Conservation (phyloP, 1,284 basidiomycete species). For the Exsudoporus floridanus region DNA sequence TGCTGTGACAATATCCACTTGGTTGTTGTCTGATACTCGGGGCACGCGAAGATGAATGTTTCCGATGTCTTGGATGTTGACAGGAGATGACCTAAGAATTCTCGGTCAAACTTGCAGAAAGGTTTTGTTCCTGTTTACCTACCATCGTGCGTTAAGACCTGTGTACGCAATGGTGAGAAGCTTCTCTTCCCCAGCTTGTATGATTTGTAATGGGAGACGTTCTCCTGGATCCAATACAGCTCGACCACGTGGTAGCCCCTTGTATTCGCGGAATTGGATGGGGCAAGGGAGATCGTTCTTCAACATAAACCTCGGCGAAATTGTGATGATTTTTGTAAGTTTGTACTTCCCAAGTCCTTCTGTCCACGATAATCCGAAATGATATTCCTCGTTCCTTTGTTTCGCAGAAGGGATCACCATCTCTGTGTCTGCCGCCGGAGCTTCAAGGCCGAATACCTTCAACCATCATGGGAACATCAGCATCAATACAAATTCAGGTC, state of each 20-base stretch:
- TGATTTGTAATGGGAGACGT: slow-evolving; percentile 67
- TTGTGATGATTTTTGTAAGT: slow-evolving; percentile 90
- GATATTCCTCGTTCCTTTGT: slow-evolving; percentile 76
- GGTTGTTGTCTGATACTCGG: slow-evolving; percentile 39
- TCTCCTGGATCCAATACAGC: slow-evolving; percentile 70
- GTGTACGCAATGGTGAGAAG: slow-evolving; percentile 84
- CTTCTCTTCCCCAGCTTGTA: slow-evolving; percentile 67
- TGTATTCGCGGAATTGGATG: slow-evolving; percentile 85
- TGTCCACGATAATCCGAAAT: slow-evolving; percentile 88
- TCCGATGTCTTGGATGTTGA: slow-evolving; percentile 93
- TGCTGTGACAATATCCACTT: slow-evolving; percentile 69
- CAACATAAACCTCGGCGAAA: slow-evolving; percentile 89
- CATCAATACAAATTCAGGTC: not conserved
- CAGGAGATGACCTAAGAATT: slow-evolving; percentile 79
- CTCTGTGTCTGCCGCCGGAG: slow-evolving; percentile 86
- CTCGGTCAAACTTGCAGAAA: slow-evolving; percentile 1
- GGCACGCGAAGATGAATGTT: slow-evolving; percentile 75
- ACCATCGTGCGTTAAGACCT: slow-evolving; percentile 86
- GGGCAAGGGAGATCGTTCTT: slow-evolving; percentile 76
- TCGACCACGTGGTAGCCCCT: slow-evolving; percentile 66
- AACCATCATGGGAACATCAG: slow-evolving; percentile 7
- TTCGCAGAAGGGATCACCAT: slow-evolving; percentile 72
- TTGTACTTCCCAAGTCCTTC: slow-evolving; percentile 98
- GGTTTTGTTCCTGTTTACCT: slow-evolving; percentile 11
- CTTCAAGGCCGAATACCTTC: slow-evolving; percentile 85